Percentiles rank a stretch among this genome's conserved stretches.
Evolutionary conservation across 73 alveolate genomes (phyloP).

Genomic region (Uronychia binucleata): DNA sequence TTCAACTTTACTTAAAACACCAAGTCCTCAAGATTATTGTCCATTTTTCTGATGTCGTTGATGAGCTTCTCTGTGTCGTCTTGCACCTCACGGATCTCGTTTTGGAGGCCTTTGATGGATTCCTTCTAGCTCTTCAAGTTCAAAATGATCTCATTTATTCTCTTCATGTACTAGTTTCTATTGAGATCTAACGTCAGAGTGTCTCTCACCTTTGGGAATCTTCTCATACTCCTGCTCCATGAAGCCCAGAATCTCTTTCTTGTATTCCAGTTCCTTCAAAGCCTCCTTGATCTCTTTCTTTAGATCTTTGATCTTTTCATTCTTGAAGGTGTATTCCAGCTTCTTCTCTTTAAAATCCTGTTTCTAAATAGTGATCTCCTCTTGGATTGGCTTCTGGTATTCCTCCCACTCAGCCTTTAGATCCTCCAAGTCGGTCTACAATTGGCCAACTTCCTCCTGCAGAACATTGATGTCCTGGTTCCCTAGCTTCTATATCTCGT

Average conservation of each 20-base stretch:
- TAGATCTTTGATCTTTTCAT: slow-evolving; percentile 52
- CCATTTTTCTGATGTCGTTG: slow-evolving; percentile 40
- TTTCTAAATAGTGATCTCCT: slow-evolving; percentile 46
- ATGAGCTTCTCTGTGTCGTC: slow-evolving; percentile 36
- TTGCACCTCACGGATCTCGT: slow-evolving; percentile 48
- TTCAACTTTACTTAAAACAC: too few species aligned
- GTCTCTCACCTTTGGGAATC: slow-evolving; percentile 40
- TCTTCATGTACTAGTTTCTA: slow-evolving; percentile 59
- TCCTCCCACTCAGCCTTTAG: slow-evolving; percentile 65
- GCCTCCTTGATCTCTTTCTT: slow-evolving; percentile 63
- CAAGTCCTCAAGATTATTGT: slow-evolving; percentile 55
- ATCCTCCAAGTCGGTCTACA: slow-evolving; percentile 43
- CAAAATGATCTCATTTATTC: slow-evolving; percentile 63
- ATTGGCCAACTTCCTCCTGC: slow-evolving; percentile 40
- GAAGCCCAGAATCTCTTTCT: slow-evolving; percentile 41
- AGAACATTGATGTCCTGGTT: slow-evolving; percentile 48
- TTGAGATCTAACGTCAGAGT: slow-evolving; percentile 30
- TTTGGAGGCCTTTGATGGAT: slow-evolving; percentile 33
- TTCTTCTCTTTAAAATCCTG: slow-evolving; percentile 58
- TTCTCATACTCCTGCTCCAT: slow-evolving; percentile 61
- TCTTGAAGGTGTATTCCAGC: slow-evolving; percentile 54
- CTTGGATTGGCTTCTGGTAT: slow-evolving; percentile 60
- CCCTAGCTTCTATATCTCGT: slow-evolving; percentile 48
- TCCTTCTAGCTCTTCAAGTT: slow-evolving; percentile 52
- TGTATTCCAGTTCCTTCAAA: slow-evolving; percentile 50